Conservation (phyloP, 495 filamentous ascomycete genomes). For the Viridothelium virens region DNA sequence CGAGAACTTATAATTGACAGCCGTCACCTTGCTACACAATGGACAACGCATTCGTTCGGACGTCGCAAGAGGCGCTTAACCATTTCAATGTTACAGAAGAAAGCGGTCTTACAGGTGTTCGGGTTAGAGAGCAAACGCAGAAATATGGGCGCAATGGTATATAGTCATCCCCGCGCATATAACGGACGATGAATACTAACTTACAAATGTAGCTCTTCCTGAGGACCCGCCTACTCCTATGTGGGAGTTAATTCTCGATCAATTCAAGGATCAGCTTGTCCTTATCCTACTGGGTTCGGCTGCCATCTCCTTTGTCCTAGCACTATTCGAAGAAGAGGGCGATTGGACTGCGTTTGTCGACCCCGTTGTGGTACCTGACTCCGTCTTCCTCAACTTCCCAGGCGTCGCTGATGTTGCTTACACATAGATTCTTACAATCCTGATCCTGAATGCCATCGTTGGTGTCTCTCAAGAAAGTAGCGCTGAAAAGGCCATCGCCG, state of each 20-base stretch:
- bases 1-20: neutral
- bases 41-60: constrained; percentile 26
- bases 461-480: constrained; percentile 98
- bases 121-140: constrained; percentile 12
- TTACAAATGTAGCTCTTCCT: constrained; percentile 57
- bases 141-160: constrained; percentile 4
- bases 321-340: constrained; percentile 85
- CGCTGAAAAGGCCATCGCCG: constrained; percentile 96
- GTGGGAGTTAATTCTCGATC: constrained; percentile 93
- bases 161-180: neutral
- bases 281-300: constrained; percentile 91
- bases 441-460: constrained; percentile 93
- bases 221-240: constrained; percentile 96
- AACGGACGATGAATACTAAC: too few relatives aligned
- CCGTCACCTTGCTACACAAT: constrained; percentile 10
- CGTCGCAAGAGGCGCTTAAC: constrained; percentile 22
- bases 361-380: constrained; percentile 69
- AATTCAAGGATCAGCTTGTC: constrained; percentile 98
- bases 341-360: constrained; percentile 99
- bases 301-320: constrained; percentile 87
- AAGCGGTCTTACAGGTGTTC: constrained; percentile 20
- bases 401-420: constrained; percentile 14
- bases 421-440: constrained; percentile 82
- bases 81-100: constrained; percentile 25
- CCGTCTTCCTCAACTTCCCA: neutral